phyloP scores from a whole-genome alignment of 257 asterid genomes.

The Solanum chaucha region DNA sequence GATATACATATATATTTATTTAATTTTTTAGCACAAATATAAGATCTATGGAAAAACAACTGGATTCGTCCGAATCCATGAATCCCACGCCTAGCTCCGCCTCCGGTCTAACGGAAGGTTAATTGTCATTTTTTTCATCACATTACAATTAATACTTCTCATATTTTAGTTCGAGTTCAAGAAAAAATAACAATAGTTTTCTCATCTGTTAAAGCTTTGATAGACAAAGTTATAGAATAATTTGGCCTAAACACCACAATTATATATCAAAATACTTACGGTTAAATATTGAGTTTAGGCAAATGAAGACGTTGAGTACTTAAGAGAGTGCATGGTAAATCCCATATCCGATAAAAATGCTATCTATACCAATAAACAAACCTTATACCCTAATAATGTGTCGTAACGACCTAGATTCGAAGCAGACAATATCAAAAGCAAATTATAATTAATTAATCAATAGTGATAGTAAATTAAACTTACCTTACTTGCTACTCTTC shows the following conservation, averaged over 20 bases:
- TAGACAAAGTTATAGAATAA: background rate
- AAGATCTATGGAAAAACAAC: too few relatives aligned
- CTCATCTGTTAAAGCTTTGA: background rate
- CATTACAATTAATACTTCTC: background rate
- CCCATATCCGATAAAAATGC: background rate
- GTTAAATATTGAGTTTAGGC: background rate
- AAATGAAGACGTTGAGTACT: background rate
- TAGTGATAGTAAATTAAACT: background rate
- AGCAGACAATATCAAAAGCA: background rate
- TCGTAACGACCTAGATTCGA: background rate
- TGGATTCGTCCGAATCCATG: too few relatives aligned
- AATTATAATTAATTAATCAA: background rate
- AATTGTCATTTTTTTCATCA: background rate
- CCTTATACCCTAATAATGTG: background rate
- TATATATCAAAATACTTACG: background rate
- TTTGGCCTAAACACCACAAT: background rate
- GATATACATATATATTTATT: too few relatives aligned
- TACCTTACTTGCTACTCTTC: slow-evolving; percentile 71
- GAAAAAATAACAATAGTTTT: background rate
- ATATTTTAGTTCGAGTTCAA: background rate
- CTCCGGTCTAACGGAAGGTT: background rate
- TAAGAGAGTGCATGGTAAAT: background rate
- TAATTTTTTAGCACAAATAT: too few relatives aligned
- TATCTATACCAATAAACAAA: background rate
- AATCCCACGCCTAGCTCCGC: too few relatives aligned